Base-by-base conservation (phyloP, 306 rosid species). In the Corylus americana region DNA sequence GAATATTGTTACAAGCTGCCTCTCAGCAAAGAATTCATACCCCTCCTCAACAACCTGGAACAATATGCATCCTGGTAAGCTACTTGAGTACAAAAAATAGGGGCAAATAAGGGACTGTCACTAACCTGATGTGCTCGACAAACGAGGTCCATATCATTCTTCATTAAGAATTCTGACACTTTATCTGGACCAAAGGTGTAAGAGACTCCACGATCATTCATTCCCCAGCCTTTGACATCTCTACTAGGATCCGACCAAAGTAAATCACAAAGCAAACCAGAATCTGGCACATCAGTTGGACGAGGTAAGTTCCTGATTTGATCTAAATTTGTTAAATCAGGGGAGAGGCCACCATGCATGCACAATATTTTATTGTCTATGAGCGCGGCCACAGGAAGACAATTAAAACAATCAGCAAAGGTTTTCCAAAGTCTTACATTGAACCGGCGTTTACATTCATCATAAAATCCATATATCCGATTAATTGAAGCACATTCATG, bases 311-410 rank as follows among this genome's bases (percentile, higher is more conserved):
- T 79, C 80, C 84, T 70, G 68, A 84, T 84, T 64, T 79, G 84
- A 72, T 84, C 87, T 72, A 84, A 72, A 67, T 80, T 73, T 49
- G 81, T 58, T 71, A 84, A 66, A 45, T 84, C 87, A 11, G 87
- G 87, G 54, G 87, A 84, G 39, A 84, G 84, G 66, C 87, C 87
- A 8, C 87, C 87, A 49, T 84, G 87, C 87, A 84, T 84, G 84
- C 87, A 84, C 72, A 84, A 51, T 70, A 84, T 84, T 49, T 84
- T 84, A 42, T 84, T 84, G 27, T 84, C 87, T 71, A 84, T 84
- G 69, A 84, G 84, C 0, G 87, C 87, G 14, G 87, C 87, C 31
- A 84, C 87, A 17, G 87, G 87, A 55, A 84, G 87, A 67, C 84
- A 84, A 59, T 84, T 84, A 80, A 84, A 84, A 58, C 87, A 71